phyloP scores from a whole-genome alignment of 2,329 filamentous ascomycete genomes.

The Dryadomyces sulphureus region DNA sequence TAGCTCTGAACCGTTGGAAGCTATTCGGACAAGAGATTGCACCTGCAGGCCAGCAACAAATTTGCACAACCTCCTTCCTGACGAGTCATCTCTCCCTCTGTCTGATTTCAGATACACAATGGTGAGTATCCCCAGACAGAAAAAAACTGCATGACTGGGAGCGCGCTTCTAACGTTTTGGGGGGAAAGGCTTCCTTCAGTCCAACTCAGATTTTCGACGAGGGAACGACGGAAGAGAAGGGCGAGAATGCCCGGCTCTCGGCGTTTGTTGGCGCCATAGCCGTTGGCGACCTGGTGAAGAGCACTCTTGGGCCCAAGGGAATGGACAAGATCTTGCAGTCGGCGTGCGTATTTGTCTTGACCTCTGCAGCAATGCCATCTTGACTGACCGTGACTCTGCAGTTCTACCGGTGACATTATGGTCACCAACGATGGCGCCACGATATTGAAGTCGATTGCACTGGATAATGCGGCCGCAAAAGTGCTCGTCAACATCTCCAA shows the following conservation, averaged over 20 bases:
- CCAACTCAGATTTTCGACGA: constrained; percentile 97
- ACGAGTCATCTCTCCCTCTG: background rate
- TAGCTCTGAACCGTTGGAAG: constrained; percentile 1
- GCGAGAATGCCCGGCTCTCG: constrained; percentile 96
- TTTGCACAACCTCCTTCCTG: background rate
- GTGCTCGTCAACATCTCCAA: constrained; percentile 99
- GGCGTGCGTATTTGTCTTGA: constrained; percentile 44
- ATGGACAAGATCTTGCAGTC: constrained; percentile 99
- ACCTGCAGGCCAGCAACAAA: background rate
- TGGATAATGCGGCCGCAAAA: constrained; percentile 96
- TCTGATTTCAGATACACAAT: background rate
- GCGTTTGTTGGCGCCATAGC: constrained; percentile 97
- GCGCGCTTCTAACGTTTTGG: background rate
- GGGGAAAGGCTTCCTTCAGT: constrained; percentile 48
- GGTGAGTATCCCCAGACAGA: background rate
- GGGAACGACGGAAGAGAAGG: constrained; percentile 94
- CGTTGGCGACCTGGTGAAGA: constrained; percentile 94
- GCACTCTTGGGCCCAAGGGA: constrained; percentile 89
- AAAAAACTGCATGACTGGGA: background rate
- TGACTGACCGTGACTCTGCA: constrained; percentile 20
- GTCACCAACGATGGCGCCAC: constrained; percentile 98
- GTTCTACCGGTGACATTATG: constrained; percentile 91
- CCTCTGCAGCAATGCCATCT: too few species aligned
- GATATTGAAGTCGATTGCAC: constrained; percentile 93
- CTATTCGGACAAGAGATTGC: background rate